A percentile compares a stretch with the other conserved stretches of the same genome.
phyloP scores from a whole-genome alignment of 2,329 filamentous ascomycete species.

The Aspergillus sp. region DNA sequence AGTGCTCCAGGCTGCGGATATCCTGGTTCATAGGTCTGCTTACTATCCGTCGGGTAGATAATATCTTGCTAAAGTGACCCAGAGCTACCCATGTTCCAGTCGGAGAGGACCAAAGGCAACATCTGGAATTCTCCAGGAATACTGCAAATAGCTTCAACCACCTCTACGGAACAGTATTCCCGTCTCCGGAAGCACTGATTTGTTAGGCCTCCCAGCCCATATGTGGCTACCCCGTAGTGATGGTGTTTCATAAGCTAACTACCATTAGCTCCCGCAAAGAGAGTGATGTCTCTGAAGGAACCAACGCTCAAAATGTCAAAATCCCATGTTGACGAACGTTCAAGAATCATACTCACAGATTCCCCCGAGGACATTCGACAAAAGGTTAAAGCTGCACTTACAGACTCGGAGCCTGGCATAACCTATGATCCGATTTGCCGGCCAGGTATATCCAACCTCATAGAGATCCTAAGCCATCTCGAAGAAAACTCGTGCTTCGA shows the following conservation, averaged over 20 bases:
- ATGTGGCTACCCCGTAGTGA: not conserved
- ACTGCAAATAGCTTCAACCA: conserved; percentile 86
- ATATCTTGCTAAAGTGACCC: conserved; percentile 18
- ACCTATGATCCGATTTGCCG: conserved; percentile 69
- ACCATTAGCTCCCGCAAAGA: conserved; percentile 67
- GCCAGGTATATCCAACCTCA: conserved; percentile 83
- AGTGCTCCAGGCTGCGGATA: conserved; percentile 91
- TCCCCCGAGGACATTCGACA: conserved; percentile 59
- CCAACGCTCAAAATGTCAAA: conserved; percentile 93
- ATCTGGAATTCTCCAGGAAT: conserved; percentile 88
- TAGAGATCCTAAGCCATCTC: conserved; percentile 76
- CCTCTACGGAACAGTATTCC: conserved; percentile 63
- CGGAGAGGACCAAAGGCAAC: conserved; percentile 91
- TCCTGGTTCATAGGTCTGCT: conserved; percentile 73
- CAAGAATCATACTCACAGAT: conserved; percentile 82
- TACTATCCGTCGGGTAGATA: not conserved
- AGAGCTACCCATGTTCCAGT: conserved; percentile 93
- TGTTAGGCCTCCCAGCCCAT: conserved; percentile 50
- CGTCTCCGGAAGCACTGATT: conserved; percentile 68
- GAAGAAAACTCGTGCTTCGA: conserved; percentile 47
- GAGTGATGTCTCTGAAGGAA: conserved; percentile 84
- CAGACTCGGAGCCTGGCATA: conserved; percentile 68
- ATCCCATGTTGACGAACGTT: conserved; percentile 68
- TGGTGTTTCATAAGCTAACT: conserved; percentile 7
- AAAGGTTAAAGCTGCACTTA: conserved; percentile 73